These are phyloP conservation scores for Penicillium corylophilum DNA, from an alignment of 2,329 filamentous ascomycete genomes.

Conservation along the genomic window DNA sequence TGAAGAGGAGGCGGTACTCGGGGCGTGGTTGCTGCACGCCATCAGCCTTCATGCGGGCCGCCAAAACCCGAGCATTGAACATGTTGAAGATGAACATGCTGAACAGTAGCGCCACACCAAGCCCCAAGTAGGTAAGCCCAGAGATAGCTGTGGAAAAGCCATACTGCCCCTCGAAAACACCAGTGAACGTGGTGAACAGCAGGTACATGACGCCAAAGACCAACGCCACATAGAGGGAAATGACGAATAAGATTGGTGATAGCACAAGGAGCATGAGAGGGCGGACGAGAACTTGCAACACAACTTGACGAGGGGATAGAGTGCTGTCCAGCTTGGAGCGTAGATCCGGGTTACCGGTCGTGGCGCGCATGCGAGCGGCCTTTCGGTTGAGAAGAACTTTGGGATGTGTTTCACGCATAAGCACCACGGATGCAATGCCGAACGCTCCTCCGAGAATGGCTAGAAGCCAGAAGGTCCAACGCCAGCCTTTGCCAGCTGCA, in stretches of 20 bases:
- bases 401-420: slow-evolving; percentile 44
- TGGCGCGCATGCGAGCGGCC: slow-evolving; percentile 38
- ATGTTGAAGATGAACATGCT: slow-evolving; percentile 6
- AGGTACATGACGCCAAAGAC: slow-evolving; percentile 17
- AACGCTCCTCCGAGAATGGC: slow-evolving; percentile 42
- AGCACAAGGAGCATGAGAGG: slow-evolving; percentile 8
- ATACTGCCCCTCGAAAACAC: slow-evolving; percentile 13
- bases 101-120: slow-evolving; percentile 9
- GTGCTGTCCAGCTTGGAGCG: neutral
- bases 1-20: slow-evolving; percentile 25
- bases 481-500: slow-evolving; percentile 44
- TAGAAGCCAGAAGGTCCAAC: slow-evolving; percentile 54
- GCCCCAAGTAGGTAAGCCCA: slow-evolving; percentile 13
- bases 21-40: neutral
- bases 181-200: slow-evolving; percentile 13
- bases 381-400: slow-evolving; percentile 43
- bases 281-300: slow-evolving; percentile 7
- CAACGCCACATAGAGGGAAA: slow-evolving; percentile 10
- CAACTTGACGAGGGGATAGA: neutral
- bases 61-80: too few species aligned
- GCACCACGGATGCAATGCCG: too few species aligned
- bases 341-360: slow-evolving; percentile 35
- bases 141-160: neutral
- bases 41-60: too few species aligned
- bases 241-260: slow-evolving; percentile 6